These are phyloP conservation scores for Phytopythium litorale DNA, from an alignment of 352 stramenopile genomes.

Conservation along the genomic window DNA sequence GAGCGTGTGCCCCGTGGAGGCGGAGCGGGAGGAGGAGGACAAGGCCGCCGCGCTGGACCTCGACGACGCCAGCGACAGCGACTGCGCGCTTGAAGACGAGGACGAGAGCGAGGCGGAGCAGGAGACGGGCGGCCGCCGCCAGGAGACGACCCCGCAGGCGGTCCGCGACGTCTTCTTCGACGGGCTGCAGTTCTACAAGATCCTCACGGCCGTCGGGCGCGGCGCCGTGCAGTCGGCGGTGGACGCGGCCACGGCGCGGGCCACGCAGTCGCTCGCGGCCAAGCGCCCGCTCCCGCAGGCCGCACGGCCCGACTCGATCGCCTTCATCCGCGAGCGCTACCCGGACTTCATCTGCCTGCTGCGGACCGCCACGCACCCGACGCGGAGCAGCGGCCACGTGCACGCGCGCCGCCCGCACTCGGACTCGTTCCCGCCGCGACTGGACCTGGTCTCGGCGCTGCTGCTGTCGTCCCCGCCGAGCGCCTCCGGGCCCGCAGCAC, in stretches of 20 bases:
- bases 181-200: slow-evolving; percentile 63
- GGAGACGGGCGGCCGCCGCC: neutral
- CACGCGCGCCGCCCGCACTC: neutral
- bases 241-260: slow-evolving; percentile 34
- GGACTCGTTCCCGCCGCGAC: slow-evolving; percentile 1
- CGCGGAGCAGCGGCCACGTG: slow-evolving; percentile 7
- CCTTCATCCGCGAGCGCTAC: slow-evolving; percentile 49
- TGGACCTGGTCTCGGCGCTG: slow-evolving; percentile 29
- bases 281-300: slow-evolving; percentile 8
- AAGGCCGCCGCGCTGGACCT: slow-evolving; percentile 20
- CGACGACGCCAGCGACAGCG: neutral
- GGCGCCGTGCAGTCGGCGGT: slow-evolving; percentile 31
- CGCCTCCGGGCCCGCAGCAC: neutral
- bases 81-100: neutral
- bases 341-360: slow-evolving; percentile 65
- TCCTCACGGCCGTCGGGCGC: slow-evolving; percentile 38
- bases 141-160: slow-evolving; percentile 1
- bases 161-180: slow-evolving; percentile 36
- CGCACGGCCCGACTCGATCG: slow-evolving; percentile 45
- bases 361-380: slow-evolving; percentile 6
- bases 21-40: neutral
- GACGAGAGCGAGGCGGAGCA: slow-evolving; percentile 2
- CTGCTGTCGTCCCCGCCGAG: slow-evolving; percentile 15
- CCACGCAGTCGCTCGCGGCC: slow-evolving; percentile 11
- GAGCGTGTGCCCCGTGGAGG: neutral